Evolutionary conservation across 2,329 filamentous ascomycete genomes (phyloP).

Genomic region (Colletotrichum musae): DNA sequence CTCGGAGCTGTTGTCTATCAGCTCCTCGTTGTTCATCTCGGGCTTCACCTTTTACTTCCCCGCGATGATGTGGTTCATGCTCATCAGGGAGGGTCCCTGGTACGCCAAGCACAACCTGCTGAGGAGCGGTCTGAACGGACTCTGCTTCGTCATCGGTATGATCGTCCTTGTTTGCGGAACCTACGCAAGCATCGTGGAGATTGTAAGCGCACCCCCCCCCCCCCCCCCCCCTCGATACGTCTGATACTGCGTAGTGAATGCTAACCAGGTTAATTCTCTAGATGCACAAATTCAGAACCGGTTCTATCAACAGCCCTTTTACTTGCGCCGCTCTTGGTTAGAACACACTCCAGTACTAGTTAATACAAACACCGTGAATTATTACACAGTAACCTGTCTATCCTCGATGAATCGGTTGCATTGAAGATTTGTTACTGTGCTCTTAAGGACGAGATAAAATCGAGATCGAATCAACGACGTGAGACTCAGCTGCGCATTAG

Average conservation of each 20-base stretch:
- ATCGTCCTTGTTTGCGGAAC: constrained; percentile 52
- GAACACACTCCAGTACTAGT: neutral
- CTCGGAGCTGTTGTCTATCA: constrained; percentile 73
- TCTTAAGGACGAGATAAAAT: too few species aligned
- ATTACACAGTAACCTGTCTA: too few species aligned
- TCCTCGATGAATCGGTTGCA: too few species aligned
- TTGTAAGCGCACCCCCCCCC: too few species aligned
- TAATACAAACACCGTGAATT: too few species aligned
- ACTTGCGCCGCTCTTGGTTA: constrained; percentile 39
- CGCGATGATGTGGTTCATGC: constrained; percentile 60
- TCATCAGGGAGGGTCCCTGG: constrained; percentile 51
- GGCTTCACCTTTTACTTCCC: constrained; percentile 59
- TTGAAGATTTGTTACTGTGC: too few species aligned
- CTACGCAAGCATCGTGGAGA: constrained; percentile 47
- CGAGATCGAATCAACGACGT: too few species aligned
- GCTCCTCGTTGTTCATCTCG: constrained; percentile 63
- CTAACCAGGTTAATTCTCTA: constrained; percentile 6
- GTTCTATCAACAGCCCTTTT: constrained; percentile 40
- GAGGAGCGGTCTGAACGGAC: constrained; percentile 45
- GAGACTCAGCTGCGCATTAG: too few species aligned
- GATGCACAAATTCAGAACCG: constrained; percentile 39
- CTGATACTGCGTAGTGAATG: neutral
- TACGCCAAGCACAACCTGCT: constrained; percentile 49
- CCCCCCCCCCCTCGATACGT: too few species aligned
- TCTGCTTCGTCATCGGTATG: constrained; percentile 50